Conservation (phyloP, 805 yeast genomes). For the Schwanniomyces occidentalis region DNA sequence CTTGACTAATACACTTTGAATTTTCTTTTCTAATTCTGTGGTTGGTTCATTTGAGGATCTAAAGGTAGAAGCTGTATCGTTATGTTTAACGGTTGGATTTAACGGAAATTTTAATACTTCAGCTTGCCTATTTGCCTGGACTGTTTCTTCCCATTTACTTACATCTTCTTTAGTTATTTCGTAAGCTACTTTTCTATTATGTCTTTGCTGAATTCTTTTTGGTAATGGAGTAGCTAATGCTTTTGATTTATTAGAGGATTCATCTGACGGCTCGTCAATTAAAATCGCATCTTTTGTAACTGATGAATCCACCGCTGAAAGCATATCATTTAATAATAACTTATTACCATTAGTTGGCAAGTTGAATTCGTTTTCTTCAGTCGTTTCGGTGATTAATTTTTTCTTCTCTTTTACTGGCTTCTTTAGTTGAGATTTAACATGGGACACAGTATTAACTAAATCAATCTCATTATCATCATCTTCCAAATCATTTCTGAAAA, state of each 20-base stretch:
- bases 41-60: constrained; percentile 41
- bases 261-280: constrained; percentile 35
- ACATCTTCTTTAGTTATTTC: constrained; percentile 86
- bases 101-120: constrained; percentile 82
- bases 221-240: constrained; percentile 83
- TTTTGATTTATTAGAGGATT: constrained; percentile 33
- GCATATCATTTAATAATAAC: constrained; percentile 72
- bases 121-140: constrained; percentile 75
- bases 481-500: constrained; percentile 24
- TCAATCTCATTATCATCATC: constrained; percentile 54
- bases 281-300: constrained; percentile 51
- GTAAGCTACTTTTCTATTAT: constrained; percentile 87
- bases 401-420: constrained; percentile 41
- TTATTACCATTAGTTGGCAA: constrained; percentile 62
- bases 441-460: constrained; percentile 48
- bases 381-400: constrained; percentile 51
- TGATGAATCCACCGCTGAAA: constrained; percentile 59
- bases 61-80: constrained; percentile 54
- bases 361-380: constrained; percentile 68
- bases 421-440: constrained; percentile 34
- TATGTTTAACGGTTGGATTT: constrained; percentile 47
- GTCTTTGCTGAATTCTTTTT: constrained; percentile 76
- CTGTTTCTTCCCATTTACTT: constrained; percentile 83
- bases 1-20: constrained; percentile 58
- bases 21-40: constrained; percentile 66